phyloP scores from a whole-genome alignment of 352 stramenopile genomes.

The Phytophthora litchii region DNA sequence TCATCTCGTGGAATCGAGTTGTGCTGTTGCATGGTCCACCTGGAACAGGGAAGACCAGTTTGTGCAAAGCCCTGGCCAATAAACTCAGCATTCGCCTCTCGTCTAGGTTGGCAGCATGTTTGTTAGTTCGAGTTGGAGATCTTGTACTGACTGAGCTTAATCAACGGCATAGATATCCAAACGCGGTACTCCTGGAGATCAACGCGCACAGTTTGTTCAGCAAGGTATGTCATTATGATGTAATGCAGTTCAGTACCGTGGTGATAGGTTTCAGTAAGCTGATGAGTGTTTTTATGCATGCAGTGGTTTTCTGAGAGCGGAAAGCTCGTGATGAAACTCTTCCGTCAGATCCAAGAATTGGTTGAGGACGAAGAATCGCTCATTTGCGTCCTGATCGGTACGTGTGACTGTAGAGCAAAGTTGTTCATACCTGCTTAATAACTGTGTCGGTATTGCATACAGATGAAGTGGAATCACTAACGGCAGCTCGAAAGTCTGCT shows the following conservation, averaged over 20 bases:
- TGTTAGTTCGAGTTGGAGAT: neutral
- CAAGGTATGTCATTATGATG: slow-evolving; percentile 43
- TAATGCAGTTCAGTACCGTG: neutral
- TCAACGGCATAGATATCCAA: slow-evolving; percentile 48
- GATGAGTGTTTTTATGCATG: neutral
- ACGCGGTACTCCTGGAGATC: slow-evolving; percentile 89
- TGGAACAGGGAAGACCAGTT: slow-evolving; percentile 93
- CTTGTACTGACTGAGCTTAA: slow-evolving; percentile 1
- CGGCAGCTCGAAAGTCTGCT: slow-evolving; percentile 73
- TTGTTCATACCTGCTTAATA: neutral
- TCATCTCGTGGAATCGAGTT: slow-evolving; percentile 93
- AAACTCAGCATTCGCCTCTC: slow-evolving; percentile 91
- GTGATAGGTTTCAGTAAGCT: neutral
- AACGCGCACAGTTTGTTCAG: slow-evolving; percentile 94
- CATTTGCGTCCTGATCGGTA: slow-evolving; percentile 91
- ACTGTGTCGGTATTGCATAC: slow-evolving; percentile 3
- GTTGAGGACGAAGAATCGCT: slow-evolving; percentile 89
- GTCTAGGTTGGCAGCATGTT: slow-evolving; percentile 44
- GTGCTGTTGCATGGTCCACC: slow-evolving; percentile 92
- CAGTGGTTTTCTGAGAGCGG: slow-evolving; percentile 95
- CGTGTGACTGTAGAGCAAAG: neutral
- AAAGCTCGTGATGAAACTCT: slow-evolving; percentile 93
- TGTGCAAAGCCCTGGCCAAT: slow-evolving; percentile 92
- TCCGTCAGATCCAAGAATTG: slow-evolving; percentile 91
- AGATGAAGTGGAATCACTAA: slow-evolving; percentile 94